Percentiles rank a stretch among this genome's conserved stretches.
These are phyloP conservation scores for Sphaerostilbella broomeana DNA, from an alignment of 2,329 filamentous ascomycete species.

Conservation along the genomic window DNA sequence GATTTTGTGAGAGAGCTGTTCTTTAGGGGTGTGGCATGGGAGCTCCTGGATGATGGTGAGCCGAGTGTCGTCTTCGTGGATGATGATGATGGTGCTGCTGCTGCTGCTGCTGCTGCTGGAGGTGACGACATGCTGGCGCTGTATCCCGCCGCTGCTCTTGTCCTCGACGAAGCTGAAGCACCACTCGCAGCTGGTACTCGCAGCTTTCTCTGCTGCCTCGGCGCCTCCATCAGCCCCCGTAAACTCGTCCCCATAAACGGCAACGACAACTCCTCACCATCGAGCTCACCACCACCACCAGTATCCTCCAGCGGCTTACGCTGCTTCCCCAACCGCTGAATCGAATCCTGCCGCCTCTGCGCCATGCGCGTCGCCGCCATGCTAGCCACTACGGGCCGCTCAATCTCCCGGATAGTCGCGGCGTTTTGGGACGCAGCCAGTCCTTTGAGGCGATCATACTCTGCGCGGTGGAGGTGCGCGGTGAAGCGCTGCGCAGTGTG, in stretches of 20 bases:
- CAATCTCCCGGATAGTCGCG: conserved; percentile 43
- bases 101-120: not conserved
- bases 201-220: conserved; percentile 25
- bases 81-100: not conserved
- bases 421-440: conserved; percentile 49
- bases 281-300: conserved; percentile 2
- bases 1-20: not conserved
- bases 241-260: conserved; percentile 30
- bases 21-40: not conserved
- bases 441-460: conserved; percentile 63
- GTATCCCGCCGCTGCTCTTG: conserved; percentile 24
- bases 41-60: not conserved
- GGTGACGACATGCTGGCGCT: conserved; percentile 13
- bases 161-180: conserved; percentile 17
- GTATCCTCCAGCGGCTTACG: conserved; percentile 14
- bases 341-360: conserved; percentile 18
- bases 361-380: conserved; percentile 24
- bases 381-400: conserved; percentile 41
- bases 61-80: conserved; percentile 2
- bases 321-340: conserved; percentile 21
- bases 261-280: conserved; percentile 4
- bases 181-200: conserved; percentile 21
- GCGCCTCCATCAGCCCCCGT: conserved; percentile 38
- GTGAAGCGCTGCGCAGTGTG: conserved; percentile 64
- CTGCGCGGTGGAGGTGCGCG: conserved; percentile 67